Evolutionary conservation across 2,329 filamentous ascomycete genomes (phyloP), one percentile per base, ranked within the genome.

Genomic region (Orbilia quercus): DNA sequence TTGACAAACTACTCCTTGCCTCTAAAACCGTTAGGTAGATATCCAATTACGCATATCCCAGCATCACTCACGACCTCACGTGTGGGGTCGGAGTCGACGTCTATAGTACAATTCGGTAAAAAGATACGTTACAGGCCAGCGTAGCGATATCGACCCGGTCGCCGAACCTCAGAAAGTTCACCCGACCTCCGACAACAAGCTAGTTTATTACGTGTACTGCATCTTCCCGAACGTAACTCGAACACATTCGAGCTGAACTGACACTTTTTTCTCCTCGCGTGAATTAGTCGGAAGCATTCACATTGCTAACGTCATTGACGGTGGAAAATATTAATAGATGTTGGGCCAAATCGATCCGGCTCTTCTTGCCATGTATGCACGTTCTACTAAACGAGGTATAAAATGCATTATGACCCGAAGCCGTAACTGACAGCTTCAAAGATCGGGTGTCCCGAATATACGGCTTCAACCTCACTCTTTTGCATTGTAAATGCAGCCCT

Each of bases 381-480:
- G 48, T 23, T 53, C 25, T 53, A 36, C 48, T 53, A 53, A 53
- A 53, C 48, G 28, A 36, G 28, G 25, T 23, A 53, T 53, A 25
- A 36, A 36, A 36, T 28, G 28, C 28, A 31, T 31, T 31, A 9
- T 31, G 9, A 9, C 28, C 28, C 28, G 28, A 31, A 31, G 28
- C 4, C 9, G 28, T 31, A 31, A 5, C 9, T 5, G 28, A 31
- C 28, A 31, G 28, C 28, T 31, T 31, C 28, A 31, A 4, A 4
- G 9, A 5, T 9, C 28, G 28, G 28, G 28, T 31, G 28, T 31
- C 28, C 28, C 28, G 28, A 31, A 31, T 31, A 9, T 31, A 31
- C 9, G 28, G 5, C 4, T 31, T 31, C 28, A 31, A 31, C 9
- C 5, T 5, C 28, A 9, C n/a, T n/a, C n/a, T n/a, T n/a, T 2